Percentiles rank a stretch among this genome's conserved stretches.
These are phyloP conservation scores for Monosporascus sp. DNA, from an alignment of 2,329 filamentous ascomycete species.

Conservation along the genomic window DNA sequence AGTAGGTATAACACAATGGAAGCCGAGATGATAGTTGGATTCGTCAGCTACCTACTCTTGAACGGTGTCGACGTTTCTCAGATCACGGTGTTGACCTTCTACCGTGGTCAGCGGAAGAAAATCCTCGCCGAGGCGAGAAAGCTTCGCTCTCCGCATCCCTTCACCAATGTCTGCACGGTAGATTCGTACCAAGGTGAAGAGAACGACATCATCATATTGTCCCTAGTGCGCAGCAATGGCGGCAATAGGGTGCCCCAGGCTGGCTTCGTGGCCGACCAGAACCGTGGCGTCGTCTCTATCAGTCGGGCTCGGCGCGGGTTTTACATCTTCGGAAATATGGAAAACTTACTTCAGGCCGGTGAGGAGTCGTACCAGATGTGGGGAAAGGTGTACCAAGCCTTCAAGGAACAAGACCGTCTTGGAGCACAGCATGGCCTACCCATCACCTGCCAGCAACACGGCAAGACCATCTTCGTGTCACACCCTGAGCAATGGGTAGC, in stretches of 20 bases:
- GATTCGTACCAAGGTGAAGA: slow-evolving; percentile 91
- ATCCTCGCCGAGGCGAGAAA: slow-evolving; percentile 48
- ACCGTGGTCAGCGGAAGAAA: slow-evolving; percentile 73
- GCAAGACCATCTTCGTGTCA: slow-evolving; percentile 43
- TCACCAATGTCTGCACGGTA: slow-evolving; percentile 68
- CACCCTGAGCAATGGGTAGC: slow-evolving; percentile 48
- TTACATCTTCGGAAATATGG: slow-evolving; percentile 77
- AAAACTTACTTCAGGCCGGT: slow-evolving; percentile 43
- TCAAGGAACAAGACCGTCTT: slow-evolving; percentile 33
- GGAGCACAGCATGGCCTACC: slow-evolving; percentile 44
- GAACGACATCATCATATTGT: slow-evolving; percentile 77
- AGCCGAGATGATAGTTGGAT: slow-evolving; percentile 68
- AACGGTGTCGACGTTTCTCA: slow-evolving; percentile 56
- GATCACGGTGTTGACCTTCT: slow-evolving; percentile 83
- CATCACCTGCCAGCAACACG: slow-evolving; percentile 59
- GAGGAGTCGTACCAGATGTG: slow-evolving; percentile 39
- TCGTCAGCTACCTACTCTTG: slow-evolving; percentile 66
- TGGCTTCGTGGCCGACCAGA: slow-evolving; percentile 67
- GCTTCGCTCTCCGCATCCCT: slow-evolving; percentile 20
- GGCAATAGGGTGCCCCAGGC: slow-evolving; percentile 39
- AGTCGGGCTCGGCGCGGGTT: slow-evolving; percentile 72
- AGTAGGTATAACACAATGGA: slow-evolving; percentile 69
- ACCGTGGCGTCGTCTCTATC: slow-evolving; percentile 54
- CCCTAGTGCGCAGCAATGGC: slow-evolving; percentile 68
- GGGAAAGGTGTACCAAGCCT: slow-evolving; percentile 30